A percentile compares a stretch with the other conserved stretches of the same genome.
Evolutionary conservation across 768 basidiomycete genomes (phyloP).

Genomic region (Leucosporidium yakuticum): DNA sequence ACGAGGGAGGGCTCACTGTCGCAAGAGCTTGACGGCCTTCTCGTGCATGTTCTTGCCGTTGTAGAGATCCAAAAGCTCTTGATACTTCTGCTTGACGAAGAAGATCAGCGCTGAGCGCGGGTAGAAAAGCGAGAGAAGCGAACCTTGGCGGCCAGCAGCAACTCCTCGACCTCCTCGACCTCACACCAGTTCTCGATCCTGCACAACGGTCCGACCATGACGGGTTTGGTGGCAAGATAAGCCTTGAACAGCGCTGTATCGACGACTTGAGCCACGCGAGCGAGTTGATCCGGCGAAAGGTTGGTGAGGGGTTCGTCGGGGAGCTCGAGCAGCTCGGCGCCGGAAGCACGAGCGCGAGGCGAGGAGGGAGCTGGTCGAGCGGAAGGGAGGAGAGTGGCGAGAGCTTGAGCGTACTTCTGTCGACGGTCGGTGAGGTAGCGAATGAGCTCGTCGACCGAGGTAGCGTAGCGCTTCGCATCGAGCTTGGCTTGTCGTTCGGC

Average conservation of each 20-base stretch:
- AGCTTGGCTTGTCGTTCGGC: constrained; percentile 13
- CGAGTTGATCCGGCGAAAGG: constrained; percentile 73
- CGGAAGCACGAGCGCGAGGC: constrained; percentile 45
- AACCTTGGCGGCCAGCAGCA: constrained; percentile 71
- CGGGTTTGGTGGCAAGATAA: constrained; percentile 74
- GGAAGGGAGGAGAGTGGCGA: constrained; percentile 67
- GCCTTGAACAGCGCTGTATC: constrained; percentile 93
- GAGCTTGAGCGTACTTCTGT: constrained; percentile 72
- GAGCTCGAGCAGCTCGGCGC: constrained; percentile 65
- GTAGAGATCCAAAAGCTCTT: constrained; percentile 84
- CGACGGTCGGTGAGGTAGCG: constrained; percentile 84
- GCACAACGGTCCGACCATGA: constrained; percentile 77
- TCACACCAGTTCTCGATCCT: constrained; percentile 95
- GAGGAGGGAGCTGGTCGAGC: constrained; percentile 61
- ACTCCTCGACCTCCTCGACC: constrained; percentile 84
- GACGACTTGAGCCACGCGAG: constrained; percentile 85
- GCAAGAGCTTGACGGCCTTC: constrained; percentile 75
- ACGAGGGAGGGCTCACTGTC: constrained; percentile 56
- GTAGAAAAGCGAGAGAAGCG: constrained; percentile 23
- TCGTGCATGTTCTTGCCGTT: constrained; percentile 92
- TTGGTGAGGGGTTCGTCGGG: constrained; percentile 67
- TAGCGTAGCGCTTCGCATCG: constrained; percentile 50
- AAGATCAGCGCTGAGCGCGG: constrained; percentile 1
- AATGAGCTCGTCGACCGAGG: constrained; percentile 79
- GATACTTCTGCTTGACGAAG: constrained; percentile 62